Evolutionary conservation across 2,329 filamentous ascomycete genomes (phyloP).

Genomic region (Neophaeococcomyces mojaviensis): DNA sequence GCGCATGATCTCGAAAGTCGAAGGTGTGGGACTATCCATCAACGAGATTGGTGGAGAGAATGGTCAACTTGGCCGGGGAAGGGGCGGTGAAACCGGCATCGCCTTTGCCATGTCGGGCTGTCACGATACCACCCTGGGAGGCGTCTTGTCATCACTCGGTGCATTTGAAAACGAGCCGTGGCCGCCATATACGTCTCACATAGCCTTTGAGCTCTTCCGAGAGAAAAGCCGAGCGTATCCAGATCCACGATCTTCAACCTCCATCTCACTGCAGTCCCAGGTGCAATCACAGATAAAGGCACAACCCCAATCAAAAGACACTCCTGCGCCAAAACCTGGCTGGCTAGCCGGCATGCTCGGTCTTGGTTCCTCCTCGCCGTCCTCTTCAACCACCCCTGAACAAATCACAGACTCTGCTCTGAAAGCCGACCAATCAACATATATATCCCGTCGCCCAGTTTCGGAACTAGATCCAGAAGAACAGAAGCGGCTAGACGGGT

Average conservation of each 20-base stretch:
- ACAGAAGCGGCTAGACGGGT: slow-evolving; percentile 56
- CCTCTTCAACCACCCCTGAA: slow-evolving; percentile 19
- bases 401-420: slow-evolving; percentile 11
- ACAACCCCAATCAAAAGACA: slow-evolving; percentile 13
- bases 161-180: slow-evolving; percentile 66
- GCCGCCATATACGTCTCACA: slow-evolving; percentile 89
- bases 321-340: slow-evolving; percentile 13
- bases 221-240: slow-evolving; percentile 31
- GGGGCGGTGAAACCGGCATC: slow-evolving; percentile 47
- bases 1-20: slow-evolving; percentile 63
- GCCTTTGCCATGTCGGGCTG: slow-evolving; percentile 77
- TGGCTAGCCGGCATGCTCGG: slow-evolving; percentile 20
- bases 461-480: slow-evolving; percentile 51
- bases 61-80: slow-evolving; percentile 33
- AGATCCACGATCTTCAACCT: slow-evolving; percentile 29
- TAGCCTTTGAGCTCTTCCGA: slow-evolving; percentile 84
- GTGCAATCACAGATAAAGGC: slow-evolving; percentile 25
- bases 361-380: slow-evolving; percentile 26
- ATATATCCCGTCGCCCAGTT: slow-evolving; percentile 55
- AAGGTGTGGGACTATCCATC: slow-evolving; percentile 49
- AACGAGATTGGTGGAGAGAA: slow-evolving; percentile 40
- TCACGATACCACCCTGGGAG: slow-evolving; percentile 88
- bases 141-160: slow-evolving; percentile 67
- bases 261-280: slow-evolving; percentile 21
- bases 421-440: slow-evolving; percentile 25